Evolutionary conservation across 768 basidiomycete species (phyloP), one percentile per base, ranked within the genome.

Genomic region (Suillus alpinus): DNA sequence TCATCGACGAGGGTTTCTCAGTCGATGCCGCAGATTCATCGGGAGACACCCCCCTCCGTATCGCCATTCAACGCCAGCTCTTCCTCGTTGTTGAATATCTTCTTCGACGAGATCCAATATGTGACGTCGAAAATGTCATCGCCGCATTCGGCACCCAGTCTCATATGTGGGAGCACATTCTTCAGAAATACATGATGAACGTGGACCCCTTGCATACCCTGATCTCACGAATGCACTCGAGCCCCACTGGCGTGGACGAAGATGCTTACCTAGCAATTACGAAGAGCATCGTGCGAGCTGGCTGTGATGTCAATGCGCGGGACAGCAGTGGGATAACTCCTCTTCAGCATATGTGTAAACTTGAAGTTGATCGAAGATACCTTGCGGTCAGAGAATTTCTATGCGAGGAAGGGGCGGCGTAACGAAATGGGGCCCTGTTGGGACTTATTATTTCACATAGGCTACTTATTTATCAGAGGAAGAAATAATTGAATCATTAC

Each of bases 221-320:
- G 29, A 31, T 50, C 49, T 50, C 49, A 50, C 49, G 9, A 9
- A 50, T 50, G 49, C 29, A 18, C 29, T 50, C 16, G 0, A 2
- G 29, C 9, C 49, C 8, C 47, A 49, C 3, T 31, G 29, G 4
- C 29, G 16, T 50, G 29, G 9, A 50, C 1, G 47, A 29, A 29
- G 9, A 49, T 18, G 16, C 8, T 50, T 31, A 18, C 9, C 29
- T 66, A n/a, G 62, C 57, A 23, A 31, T 66, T 31, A 44, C 13
- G 2, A 49, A 59, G n/a, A 4, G 41, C 6, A 49, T 67, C 1
- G 23, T 63, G 2, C 51, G 23, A 0, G 57, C 32, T 34, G 67
- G 67, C 1, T 57, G 67, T 8, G 36, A 63, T 16, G 64, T 61
- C 2, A 59, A 59, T 34, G 3, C 10, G 3, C 4, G 13, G 13